These are phyloP conservation scores for Spizellomyces sp. DNA, from an alignment of 192 early-diverging fungal species.

Conservation along the genomic window DNA sequence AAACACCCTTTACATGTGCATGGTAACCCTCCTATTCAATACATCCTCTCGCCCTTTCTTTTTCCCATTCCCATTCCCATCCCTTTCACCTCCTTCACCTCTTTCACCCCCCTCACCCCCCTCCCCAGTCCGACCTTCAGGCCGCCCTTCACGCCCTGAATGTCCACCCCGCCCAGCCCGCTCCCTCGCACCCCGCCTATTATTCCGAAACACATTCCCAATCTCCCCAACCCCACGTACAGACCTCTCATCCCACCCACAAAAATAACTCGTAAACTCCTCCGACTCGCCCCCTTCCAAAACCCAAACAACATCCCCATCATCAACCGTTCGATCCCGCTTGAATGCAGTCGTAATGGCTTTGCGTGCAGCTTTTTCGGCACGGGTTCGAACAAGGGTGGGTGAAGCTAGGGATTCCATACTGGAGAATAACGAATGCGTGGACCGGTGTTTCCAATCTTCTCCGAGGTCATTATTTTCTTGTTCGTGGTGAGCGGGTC, in stretches of 20 bases:
- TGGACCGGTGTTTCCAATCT: neutral
- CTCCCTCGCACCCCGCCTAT: neutral
- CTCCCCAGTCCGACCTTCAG: neutral
- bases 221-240: slow-evolving; percentile 5
- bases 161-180: too few relatives aligned
- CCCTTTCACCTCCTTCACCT: neutral
- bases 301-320: slow-evolving; percentile 34
- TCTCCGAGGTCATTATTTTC: neutral
- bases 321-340: neutral
- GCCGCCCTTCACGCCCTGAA: too few relatives aligned
- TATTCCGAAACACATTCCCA: slow-evolving; percentile 25
- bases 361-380: slow-evolving; percentile 16
- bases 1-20: too few relatives aligned
- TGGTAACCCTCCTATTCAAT: too few relatives aligned
- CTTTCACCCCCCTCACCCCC: neutral
- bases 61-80: neutral
- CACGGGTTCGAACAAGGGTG: neutral
- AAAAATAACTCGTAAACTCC: slow-evolving; percentile 42
- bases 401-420: neutral
- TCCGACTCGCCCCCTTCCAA: slow-evolving; percentile 35
- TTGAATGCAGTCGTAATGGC: slow-evolving; percentile 21
- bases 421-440: neutral
- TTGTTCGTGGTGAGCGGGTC: neutral
- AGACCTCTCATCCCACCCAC: slow-evolving; percentile 42
- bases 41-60: too few relatives aligned